Conservation (phyloP, 1,139 yeast genomes). For the Kurtzmaniella quercitrusa region DNA sequence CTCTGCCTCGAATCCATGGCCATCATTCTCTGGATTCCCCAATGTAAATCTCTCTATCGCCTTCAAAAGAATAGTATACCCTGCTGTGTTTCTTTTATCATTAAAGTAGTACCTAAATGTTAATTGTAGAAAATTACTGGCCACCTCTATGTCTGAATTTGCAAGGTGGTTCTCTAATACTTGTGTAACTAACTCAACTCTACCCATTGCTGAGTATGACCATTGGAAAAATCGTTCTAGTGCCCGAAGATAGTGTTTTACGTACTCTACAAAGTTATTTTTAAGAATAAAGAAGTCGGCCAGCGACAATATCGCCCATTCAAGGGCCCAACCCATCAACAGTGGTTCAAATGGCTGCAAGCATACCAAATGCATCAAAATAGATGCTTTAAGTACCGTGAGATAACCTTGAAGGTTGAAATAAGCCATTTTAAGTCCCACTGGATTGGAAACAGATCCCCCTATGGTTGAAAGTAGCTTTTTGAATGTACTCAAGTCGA, state of each 20-base stretch:
- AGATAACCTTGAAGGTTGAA: constrained; percentile 1
- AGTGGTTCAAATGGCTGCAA: not conserved
- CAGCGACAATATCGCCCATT: not conserved
- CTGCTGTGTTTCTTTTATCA: not conserved
- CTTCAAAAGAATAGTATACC: not conserved
- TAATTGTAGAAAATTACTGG: not conserved
- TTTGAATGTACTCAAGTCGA: not conserved
- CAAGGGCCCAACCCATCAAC: not conserved
- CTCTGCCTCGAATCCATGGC: too few relatives aligned
- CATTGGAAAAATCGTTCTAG: not conserved
- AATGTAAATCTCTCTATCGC: not conserved
- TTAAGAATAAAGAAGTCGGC: not conserved
- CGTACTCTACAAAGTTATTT: not conserved
- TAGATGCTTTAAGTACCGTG: not conserved
- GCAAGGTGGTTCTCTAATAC: not conserved
- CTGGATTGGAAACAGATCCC: not conserved
- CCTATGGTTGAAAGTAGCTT: not conserved
- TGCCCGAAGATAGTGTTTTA: not conserved
- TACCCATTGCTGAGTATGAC: not conserved
- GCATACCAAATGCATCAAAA: not conserved
- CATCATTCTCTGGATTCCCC: not conserved
- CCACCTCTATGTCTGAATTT: not conserved
- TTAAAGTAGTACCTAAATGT: not conserved
- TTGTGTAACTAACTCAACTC: not conserved
- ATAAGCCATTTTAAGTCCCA: not conserved